phyloP scores from a whole-genome alignment of 805 yeast genomes.

The Nakazawaea siamensis region DNA sequence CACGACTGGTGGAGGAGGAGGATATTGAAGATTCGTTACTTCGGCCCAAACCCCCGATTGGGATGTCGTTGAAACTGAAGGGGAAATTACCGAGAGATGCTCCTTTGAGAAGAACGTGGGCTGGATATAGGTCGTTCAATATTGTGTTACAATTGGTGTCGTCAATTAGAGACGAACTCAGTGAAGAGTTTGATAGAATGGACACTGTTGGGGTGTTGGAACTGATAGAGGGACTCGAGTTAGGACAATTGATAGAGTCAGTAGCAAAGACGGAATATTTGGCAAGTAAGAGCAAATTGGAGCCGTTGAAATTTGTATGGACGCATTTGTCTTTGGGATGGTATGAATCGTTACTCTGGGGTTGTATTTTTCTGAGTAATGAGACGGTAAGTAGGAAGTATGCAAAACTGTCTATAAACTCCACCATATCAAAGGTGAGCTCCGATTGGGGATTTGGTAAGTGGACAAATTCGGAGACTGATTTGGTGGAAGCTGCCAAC shows the following conservation, averaged over 20 bases:
- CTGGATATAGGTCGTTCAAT: constrained; percentile 42
- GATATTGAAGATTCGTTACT: constrained; percentile 31
- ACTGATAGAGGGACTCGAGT: constrained; percentile 31
- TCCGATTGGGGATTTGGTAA: constrained; percentile 26
- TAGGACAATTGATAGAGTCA: constrained; percentile 13
- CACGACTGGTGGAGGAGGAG: not conserved
- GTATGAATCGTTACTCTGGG: constrained; percentile 65
- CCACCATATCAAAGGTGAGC: constrained; percentile 23
- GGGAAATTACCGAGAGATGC: constrained; percentile 44
- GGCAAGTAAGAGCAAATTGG: constrained; percentile 30
- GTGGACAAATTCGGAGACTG: constrained; percentile 19
- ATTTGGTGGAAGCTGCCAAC: constrained; percentile 11
- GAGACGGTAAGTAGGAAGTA: constrained; percentile 50
- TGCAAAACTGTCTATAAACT: constrained; percentile 41
- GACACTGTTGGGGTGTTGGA: constrained; percentile 27
- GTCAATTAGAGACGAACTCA: constrained; percentile 15
- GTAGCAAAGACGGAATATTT: constrained; percentile 30
- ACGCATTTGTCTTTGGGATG: constrained; percentile 58
- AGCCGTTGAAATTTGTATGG: constrained; percentile 54
- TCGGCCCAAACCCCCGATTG: constrained; percentile 44
- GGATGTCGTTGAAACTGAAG: constrained; percentile 51
- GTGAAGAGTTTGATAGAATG: constrained; percentile 24
- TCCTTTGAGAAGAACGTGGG: constrained; percentile 45
- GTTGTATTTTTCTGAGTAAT: constrained; percentile 36
- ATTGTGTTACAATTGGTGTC: constrained; percentile 29